Evolutionary conservation across 2,329 filamentous ascomycete genomes (phyloP).

Genomic region (Talaromyces sp.): DNA sequence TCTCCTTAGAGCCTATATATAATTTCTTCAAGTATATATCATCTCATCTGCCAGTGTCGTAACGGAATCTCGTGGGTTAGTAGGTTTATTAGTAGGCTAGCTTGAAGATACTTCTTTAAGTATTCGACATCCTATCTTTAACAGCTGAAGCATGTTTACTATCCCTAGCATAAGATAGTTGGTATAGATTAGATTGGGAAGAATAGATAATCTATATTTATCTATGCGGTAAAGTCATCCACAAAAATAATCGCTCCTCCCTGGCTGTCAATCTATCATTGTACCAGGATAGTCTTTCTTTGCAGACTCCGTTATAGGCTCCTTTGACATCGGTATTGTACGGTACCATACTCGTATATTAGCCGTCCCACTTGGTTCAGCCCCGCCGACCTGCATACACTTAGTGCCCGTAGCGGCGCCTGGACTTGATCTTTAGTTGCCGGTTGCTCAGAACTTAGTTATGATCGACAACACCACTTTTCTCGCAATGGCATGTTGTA

Average conservation of each 20-base stretch:
- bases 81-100: constrained; percentile 24
- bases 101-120: constrained; percentile 32
- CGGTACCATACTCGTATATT: no score
- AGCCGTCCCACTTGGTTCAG: no score
- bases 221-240: constrained; percentile 3
- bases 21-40: constrained; percentile 17
- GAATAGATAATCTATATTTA: constrained; percentile 2
- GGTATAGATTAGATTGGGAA: constrained; percentile 10
- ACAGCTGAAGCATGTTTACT: constrained; percentile 31
- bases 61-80: constrained; percentile 22
- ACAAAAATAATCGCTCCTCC: constrained; percentile 15
- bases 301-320: no score
- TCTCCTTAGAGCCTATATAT: constrained; percentile 25
- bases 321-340: no score
- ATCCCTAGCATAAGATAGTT: constrained; percentile 21
- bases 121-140: constrained; percentile 32
- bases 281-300: constrained; percentile 18
- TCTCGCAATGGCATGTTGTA: no score
- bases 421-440: no score
- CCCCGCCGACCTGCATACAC: no score
- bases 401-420: no score
- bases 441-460: no score
- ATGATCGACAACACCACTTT: no score
- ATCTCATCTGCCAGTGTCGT: constrained; percentile 17
- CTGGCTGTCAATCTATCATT: constrained; percentile 20